Base-by-base conservation (phyloP, 371 early-diverging fungal genomes). In the Batkoa obscura region DNA sequence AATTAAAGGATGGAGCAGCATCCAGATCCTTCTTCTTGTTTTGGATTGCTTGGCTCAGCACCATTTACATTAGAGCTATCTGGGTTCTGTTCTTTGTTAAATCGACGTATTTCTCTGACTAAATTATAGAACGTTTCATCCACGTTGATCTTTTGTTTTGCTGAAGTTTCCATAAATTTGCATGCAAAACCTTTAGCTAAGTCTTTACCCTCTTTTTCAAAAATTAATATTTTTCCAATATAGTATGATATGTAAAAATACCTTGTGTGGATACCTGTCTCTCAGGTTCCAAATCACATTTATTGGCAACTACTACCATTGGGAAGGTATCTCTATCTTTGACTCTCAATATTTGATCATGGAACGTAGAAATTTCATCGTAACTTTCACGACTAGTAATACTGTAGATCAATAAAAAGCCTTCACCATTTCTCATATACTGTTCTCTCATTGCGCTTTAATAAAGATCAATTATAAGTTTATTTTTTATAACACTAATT, bases 241-340 rank as follows among this genome's bases (percentile, higher is more conserved):
- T 5, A 4, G 23, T 23, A 38, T 6, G 2, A 23, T 15, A n/a
- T n/a, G 23, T 37, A n/a, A 12, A 50, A 43, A 23, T 62, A 75
- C 75, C 72, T 62, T 78, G 74, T 10, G 60, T 67, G 13, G 78
- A 69, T 8, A 98, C 88, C 34, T 79, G 77, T 53, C 94, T 72
- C 52, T 94, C 84, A 30, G 65, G 61, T 43, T 79, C 81, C 54
- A 93, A 66, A 73, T 97, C 96, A 58, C 81, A 85, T 72, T 97
- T 97, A 78, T 97, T 97, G 34, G 86, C 98, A 6, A 94, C 80
- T 17, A 97, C 66, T 49, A 90, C 81, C 54, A 91, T 83, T 12
- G 93, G 93, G 66, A 86, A 86, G 35, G 67, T 72, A 39, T 86
- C 85, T 39, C 70, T 64, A 60, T 90, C 87, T 66, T 90, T 89